These are phyloP conservation scores for Baeospora myosura DNA, from an alignment of 1,284 basidiomycete genomes.

Conservation along the genomic window DNA sequence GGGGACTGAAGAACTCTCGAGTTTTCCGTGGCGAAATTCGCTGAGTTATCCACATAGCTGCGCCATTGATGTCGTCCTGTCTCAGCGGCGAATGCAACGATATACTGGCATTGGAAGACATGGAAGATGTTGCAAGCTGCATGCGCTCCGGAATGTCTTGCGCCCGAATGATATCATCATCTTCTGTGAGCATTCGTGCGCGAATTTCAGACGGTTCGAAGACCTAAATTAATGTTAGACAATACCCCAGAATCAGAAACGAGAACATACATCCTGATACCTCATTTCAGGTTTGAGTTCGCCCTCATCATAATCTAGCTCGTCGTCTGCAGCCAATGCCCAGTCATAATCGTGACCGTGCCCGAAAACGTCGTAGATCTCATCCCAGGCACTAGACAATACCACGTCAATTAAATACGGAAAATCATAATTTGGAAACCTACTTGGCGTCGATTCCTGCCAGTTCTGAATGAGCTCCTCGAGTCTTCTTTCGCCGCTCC, in stretches of 20 bases:
- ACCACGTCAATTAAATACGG: conserved; percentile 15
- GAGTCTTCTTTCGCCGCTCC: conserved; percentile 50
- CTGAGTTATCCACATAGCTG: conserved; percentile 84
- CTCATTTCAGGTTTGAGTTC: conserved; percentile 67
- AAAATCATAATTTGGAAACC: conserved; percentile 24
- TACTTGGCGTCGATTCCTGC: conserved; percentile 85
- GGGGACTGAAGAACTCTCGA: conserved; percentile 63
- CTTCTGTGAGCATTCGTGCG: conserved; percentile 86
- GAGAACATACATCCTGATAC: conserved; percentile 76
- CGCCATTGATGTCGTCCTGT: conserved; percentile 70
- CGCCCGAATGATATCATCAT: conserved; percentile 88
- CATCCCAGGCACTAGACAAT: conserved; percentile 80
- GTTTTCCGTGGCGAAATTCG: conserved; percentile 79
- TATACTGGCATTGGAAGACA: conserved; percentile 63
- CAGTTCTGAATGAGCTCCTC: conserved; percentile 66
- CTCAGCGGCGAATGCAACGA: conserved; percentile 61
- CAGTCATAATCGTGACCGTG: conserved; percentile 96
- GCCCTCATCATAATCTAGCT: conserved; percentile 53
- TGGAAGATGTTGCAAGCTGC: conserved; percentile 85
- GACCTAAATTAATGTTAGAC: conserved; percentile 48
- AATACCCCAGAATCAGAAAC: conserved; percentile 5
- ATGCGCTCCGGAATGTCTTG: conserved; percentile 94
- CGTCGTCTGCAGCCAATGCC: conserved; percentile 80
- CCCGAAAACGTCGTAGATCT: conserved; percentile 95
- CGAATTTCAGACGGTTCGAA: conserved; percentile 98